Evolutionary conservation across 352 stramenopile species (phyloP), one percentile per base, ranked within the genome.

Genomic region (Globisporangium spinosum): DNA sequence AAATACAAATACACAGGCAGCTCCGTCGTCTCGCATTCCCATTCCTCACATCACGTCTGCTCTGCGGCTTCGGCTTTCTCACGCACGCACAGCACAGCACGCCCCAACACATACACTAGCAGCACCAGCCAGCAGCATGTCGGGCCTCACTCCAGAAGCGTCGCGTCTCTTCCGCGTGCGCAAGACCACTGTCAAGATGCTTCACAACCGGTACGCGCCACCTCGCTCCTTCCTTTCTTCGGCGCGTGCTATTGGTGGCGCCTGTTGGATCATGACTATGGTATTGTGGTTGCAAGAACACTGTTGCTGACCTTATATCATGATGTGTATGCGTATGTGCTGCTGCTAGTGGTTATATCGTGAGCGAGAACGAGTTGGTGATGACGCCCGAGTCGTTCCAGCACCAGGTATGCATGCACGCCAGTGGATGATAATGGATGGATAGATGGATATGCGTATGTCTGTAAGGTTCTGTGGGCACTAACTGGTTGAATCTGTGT

Each of bases 111-210:
- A 29, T 32, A 1, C 29, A 9, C 29, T n/a, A n/a, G 43, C 20
- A 27, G 38, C 38, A 45, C 51, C 12, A 58, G 17, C 5, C 55
- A 27, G 1, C 12, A 57, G 6, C 64, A 94, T 93, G 86, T 90
- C 84, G 62, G 82, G 85, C 68, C 76, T 95, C 35, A 92, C 83
- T 1, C 83, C 87, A 45, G 89, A 97, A 57, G 87, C 87, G 25
- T 97, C 85, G 68, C 86, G 86, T 54, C 79, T 98, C 47, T 98
- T 95, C 79, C 94, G 95, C 72, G 93, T 98, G 57, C 91, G 95
- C 55, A 98, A 98, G 80, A 98, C 95, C 23, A 93, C 94, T 22
- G 86, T 98, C 74, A 98, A 98, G 79, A 98, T 98, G 91, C 83
- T 98, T 51, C 87, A 94, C 72, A 98, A 98, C 73, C 89, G 90